Evolutionary conservation across 495 filamentous ascomycete species (phyloP).

Genomic region (Aspergillus kassunensis): DNA sequence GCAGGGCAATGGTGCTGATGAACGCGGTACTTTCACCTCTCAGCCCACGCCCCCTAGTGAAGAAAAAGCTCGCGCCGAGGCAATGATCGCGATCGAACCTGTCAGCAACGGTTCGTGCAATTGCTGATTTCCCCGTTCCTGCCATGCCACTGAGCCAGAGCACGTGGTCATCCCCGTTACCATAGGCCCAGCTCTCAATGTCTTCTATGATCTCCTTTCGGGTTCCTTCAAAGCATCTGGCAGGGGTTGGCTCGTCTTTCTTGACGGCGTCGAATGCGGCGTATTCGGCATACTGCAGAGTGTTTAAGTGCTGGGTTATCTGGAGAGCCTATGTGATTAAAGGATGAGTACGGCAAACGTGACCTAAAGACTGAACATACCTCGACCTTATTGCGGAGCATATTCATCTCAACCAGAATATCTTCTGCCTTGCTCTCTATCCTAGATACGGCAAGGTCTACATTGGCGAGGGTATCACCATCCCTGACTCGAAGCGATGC

Average conservation of each 20-base stretch:
- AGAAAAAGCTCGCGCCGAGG: not conserved
- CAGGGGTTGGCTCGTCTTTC: no score
- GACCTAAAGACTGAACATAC: no score
- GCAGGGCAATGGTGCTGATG: not conserved
- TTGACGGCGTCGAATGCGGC: not conserved
- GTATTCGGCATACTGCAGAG: not conserved
- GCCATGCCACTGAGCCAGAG: slow-evolving; percentile 1
- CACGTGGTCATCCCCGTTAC: not conserved
- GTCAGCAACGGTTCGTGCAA: not conserved
- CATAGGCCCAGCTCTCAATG: not conserved
- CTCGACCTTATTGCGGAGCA: no score
- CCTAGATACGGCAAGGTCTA: not conserved
- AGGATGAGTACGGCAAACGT: no score
- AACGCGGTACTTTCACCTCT: not conserved
- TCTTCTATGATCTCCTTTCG: not conserved
- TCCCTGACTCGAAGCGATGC: not conserved
- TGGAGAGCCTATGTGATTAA: no score
- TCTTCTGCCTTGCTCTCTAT: not conserved
- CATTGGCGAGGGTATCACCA: not conserved
- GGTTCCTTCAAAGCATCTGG: not conserved
- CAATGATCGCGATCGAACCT: not conserved
- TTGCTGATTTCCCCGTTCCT: slow-evolving; percentile 1
- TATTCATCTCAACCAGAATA: no score
- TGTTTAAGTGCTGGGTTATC: not conserved
- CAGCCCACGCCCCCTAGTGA: no score